phyloP scores from a whole-genome alignment of 208 protist genomes.

The Crithidia fasciculata region DNA sequence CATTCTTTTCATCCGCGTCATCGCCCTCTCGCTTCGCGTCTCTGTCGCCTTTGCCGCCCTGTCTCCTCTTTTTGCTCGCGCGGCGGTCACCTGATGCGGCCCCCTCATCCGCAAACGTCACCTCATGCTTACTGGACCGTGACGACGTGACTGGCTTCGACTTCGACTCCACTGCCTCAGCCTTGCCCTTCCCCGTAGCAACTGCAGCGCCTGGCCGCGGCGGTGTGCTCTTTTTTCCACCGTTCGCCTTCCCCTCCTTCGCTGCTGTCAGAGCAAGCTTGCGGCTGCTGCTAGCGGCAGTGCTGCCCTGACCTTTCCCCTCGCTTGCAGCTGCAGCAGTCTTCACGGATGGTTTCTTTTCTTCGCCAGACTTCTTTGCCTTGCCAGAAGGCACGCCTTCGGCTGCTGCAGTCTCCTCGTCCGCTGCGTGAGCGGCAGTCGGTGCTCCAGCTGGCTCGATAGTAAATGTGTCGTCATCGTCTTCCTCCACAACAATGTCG shows the following conservation, averaged over 20 bases:
- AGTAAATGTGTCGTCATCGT: neutral
- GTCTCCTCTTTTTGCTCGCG: too few species aligned
- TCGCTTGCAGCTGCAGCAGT: too few species aligned
- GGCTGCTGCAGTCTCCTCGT: neutral
- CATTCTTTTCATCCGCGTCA: too few species aligned
- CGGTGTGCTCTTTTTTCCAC: neutral
- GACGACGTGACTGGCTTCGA: neutral
- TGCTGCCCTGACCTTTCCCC: too few species aligned
- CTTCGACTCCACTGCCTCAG: neutral
- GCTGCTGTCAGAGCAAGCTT: neutral
- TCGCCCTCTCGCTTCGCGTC: too few species aligned
- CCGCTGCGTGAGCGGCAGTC: neutral
- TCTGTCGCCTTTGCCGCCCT: too few species aligned
- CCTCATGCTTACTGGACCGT: neutral
- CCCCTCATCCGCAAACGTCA: neutral
- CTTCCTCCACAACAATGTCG: slow-evolving; percentile 22
- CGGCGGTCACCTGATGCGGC: too few species aligned
- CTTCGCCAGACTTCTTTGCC: neutral
- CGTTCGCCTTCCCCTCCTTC: neutral
- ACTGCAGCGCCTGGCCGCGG: neutral
- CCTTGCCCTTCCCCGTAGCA: neutral
- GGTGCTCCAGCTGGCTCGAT: neutral
- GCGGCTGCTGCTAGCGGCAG: too few species aligned
- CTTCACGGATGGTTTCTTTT: neutral
- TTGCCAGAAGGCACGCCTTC: neutral